Base-by-base conservation (phyloP, 306 rosid genomes). In the Lablab purpureus region DNA sequence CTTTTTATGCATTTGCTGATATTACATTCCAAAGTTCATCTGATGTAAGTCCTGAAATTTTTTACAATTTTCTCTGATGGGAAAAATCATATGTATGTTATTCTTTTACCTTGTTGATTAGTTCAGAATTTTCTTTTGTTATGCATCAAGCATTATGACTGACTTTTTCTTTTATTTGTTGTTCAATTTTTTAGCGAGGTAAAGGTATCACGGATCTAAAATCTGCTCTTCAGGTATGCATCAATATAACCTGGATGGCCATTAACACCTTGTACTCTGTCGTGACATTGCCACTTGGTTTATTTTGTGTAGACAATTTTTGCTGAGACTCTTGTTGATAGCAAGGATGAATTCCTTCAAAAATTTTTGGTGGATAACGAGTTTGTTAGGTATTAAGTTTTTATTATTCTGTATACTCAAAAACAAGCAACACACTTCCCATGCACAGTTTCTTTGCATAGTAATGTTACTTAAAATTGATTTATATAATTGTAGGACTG, bases 151-250 rank as follows among this genome's bases (percentile, higher is more conserved):
- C 25, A 19, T 36, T 8, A 52, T 11, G 67, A 5, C 9, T 84
- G 46, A 68, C 80, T 0, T 58, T 28, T 55, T 32, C 4, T 32
- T 78, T 41, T 63, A 72, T 62, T 6, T 71, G 71, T 55, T 85
- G 56, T 60, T 51, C 82, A 40, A 62, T 75, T 81, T 70, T 81
- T 88, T n/a, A 41, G 99, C 89, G 91, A 40, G 99, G 97, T 58
- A 95, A 90, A 87, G 98, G 99, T 65, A 81, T 95, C 71, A 93
- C 99, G 5, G 93, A 91, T 80, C 88, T 95, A 71, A 93, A 87
- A 28, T 64, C 89, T 67, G 59, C 91, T 84, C 99, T 95, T 72
- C 89, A 91, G 98, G 99, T 95, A 52, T 68, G 80, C 37, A 47
- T 47, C 52, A 1, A 64, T 15, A 40, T 67, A 17, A 80, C 30